Evolutionary conservation across 129 eudicot species (phyloP).

Genomic region (Lactuca saligna): DNA sequence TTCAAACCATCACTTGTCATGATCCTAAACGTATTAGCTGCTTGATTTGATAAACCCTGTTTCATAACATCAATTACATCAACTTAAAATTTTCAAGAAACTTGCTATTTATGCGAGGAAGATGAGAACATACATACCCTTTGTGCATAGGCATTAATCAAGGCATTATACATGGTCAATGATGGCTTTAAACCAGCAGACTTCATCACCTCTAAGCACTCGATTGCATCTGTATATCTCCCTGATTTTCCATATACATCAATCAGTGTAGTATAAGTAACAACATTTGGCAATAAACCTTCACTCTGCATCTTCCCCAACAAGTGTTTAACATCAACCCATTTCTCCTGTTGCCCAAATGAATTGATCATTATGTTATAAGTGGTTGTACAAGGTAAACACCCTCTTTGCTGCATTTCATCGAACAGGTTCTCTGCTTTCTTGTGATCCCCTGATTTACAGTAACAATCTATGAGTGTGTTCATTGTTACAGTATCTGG

Average conservation of each 20-base stretch:
- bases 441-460: conserved; percentile 70
- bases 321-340: conserved; percentile 68
- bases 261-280: conserved; percentile 84
- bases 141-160: conserved; percentile 97
- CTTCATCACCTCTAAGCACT: conserved; percentile 92
- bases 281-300: conserved; percentile 80
- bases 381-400: conserved; percentile 72
- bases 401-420: conserved; percentile 70
- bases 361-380: conserved; percentile 89
- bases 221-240: conserved; percentile 80
- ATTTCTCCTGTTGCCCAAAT: conserved; percentile 76
- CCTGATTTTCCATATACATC: conserved; percentile 91
- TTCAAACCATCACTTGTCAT: conserved; percentile 83
- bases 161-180: conserved; percentile 83
- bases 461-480: conserved; percentile 82
- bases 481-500: conserved; percentile 94
- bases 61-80: neutral
- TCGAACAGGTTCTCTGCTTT: conserved; percentile 72
- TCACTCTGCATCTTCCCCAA: conserved; percentile 87
- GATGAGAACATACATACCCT: conserved; percentile 45
- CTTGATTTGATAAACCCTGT: conserved; percentile 95
- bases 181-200: conserved; percentile 90
- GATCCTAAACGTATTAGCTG: conserved; percentile 74
- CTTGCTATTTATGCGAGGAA: neutral
- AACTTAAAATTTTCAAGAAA: conserved; percentile 1